Evolutionary conservation across 108 stramenopile genomes (phyloP), one percentile per base, ranked within the genome.

Genomic region (Nitzschia inconspicua): DNA sequence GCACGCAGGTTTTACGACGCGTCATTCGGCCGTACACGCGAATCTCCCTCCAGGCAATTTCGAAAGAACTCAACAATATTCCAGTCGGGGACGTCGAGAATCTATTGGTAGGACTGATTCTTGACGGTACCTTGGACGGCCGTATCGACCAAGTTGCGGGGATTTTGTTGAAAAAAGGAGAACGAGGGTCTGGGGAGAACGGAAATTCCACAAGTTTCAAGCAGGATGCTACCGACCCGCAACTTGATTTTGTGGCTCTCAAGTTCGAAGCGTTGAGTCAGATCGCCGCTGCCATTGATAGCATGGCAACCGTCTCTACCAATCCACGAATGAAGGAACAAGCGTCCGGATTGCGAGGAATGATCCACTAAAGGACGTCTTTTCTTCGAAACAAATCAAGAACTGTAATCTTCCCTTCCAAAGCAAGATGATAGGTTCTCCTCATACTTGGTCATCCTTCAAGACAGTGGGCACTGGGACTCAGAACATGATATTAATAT

Each of bases 21-120:
- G 77, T 85, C 25, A 85, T 96, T 62, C 88, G 79, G 18, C 94
- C 94, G 6, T 96, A 95, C 60, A 88, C 88, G 11, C 75, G 91
- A 29, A 88, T 95, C 48, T 84, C 87, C 1, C 67, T 96, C 23
- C 41, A 47, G 23, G 81, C 86, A 34, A 78, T 96, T 54, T 73
- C 93, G 16, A 56, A 60, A 46, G 93, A 93, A 74, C 69, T 96
- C 23, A 95, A 95, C 72, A 76, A 78, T 50, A 91, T 96, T 52
- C 80, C 89, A 2, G 72, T 86, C 2, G 65, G 50, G 13, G 93
- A 95, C 51, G 93, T 96, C 0, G 96, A 96, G 49, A 79, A 75
- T 44, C 74, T 96, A 25, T 59, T 96, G 22, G 91, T 95, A 7
- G 68, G 84, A 10, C 65, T 93, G 32, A 94, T 97, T 55, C 65